phyloP scores from a whole-genome alignment of 2,329 filamentous ascomycete species.

The Diaporthe sp. region DNA sequence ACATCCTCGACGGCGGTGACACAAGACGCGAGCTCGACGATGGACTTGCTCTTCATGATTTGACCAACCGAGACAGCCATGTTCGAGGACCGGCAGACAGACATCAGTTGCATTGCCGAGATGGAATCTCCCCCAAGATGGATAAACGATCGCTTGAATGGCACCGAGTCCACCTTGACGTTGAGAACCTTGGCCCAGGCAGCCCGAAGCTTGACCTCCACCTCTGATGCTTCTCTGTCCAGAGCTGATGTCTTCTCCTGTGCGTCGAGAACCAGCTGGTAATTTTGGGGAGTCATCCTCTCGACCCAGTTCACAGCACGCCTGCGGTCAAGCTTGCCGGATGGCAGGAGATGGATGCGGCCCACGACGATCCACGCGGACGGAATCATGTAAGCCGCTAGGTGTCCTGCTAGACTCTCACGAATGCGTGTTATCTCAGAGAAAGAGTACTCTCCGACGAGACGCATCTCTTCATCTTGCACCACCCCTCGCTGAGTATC shows the following conservation, averaged over 20 bases:
- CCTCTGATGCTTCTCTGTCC: not conserved
- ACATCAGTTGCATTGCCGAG: slow-evolving; percentile 59
- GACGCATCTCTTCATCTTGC: not conserved
- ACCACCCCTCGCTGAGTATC: not conserved
- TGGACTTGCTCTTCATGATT: slow-evolving; percentile 23
- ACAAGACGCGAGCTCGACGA: slow-evolving; percentile 9
- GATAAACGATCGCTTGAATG: slow-evolving; percentile 71
- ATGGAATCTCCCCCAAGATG: slow-evolving; percentile 72
- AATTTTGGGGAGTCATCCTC: not conserved
- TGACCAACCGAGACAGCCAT: slow-evolving; percentile 7
- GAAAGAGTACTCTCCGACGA: not conserved
- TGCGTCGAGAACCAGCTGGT: not conserved
- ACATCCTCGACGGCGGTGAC: slow-evolving; percentile 7
- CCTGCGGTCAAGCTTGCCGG: slow-evolving; percentile 33
- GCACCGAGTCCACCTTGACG: slow-evolving; percentile 47
- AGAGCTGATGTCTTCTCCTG: not conserved
- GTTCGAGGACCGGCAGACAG: slow-evolving; percentile 11
- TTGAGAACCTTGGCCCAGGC: slow-evolving; percentile 23
- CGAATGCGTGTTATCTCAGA: not conserved
- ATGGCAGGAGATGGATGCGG: slow-evolving; percentile 52
- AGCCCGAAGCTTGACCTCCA: slow-evolving; percentile 1
- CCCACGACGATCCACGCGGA: slow-evolving; percentile 1
- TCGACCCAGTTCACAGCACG: not conserved
- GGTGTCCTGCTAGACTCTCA: not conserved
- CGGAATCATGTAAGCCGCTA: slow-evolving; percentile 6